phyloP scores from a whole-genome alignment of 1,284 basidiomycete genomes.

The Papiliotrema terrestris region DNA sequence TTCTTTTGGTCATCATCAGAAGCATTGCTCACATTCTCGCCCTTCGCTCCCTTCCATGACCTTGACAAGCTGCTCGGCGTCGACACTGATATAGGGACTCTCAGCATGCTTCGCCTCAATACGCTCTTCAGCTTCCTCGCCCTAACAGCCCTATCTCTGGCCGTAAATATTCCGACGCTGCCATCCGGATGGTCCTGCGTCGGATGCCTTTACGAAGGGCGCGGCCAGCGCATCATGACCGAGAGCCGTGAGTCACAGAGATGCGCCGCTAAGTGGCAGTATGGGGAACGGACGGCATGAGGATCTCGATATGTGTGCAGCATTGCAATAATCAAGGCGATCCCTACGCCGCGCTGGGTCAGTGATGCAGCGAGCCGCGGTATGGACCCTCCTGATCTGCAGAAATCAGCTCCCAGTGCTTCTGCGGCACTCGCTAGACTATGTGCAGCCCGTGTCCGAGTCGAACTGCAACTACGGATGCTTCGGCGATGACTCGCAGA shows the following conservation, averaged over 20 bases:
- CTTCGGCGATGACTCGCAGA: background rate
- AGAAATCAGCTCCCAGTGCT: constrained; percentile 12
- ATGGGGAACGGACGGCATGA: background rate
- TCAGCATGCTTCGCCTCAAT: background rate
- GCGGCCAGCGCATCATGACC: background rate
- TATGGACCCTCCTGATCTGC: background rate
- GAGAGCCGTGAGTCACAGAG: background rate
- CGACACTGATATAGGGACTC: too few species aligned
- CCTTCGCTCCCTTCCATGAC: too few species aligned
- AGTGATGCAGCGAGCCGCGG: background rate
- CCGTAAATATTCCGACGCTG: constrained; percentile 2
- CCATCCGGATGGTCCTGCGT: constrained; percentile 4
- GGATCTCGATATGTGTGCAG: background rate
- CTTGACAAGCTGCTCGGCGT: too few species aligned
- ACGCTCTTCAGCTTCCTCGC: background rate
- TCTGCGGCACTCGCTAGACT: constrained; percentile 6
- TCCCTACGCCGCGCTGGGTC: constrained; percentile 6
- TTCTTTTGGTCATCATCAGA: too few species aligned
- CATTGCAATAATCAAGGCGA: background rate
- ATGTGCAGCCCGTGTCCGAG: background rate
- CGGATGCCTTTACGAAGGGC: constrained; percentile 5
- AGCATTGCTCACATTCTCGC: background rate
- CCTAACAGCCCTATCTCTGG: background rate
- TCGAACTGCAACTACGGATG: constrained; percentile 8
- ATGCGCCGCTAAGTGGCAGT: background rate